Base-by-base conservation (phyloP, 371 early-diverging fungal species). In the Choanephora cucurbitarum region DNA sequence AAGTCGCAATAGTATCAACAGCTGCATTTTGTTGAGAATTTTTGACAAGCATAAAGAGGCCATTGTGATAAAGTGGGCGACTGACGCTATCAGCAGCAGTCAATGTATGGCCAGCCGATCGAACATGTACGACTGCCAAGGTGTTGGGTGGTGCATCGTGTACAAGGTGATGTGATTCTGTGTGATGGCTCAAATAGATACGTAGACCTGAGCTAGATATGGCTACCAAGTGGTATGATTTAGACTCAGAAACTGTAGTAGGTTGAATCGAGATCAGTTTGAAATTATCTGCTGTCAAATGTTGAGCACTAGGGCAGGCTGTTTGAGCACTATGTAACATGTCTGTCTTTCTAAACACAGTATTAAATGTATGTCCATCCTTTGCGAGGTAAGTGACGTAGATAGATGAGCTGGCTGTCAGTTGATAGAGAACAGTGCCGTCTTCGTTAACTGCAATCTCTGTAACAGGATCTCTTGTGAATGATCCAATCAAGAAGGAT, bases 161-260 rank as follows among this genome's bases (percentile, higher is more conserved):
- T 0, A 45, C 18, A 15, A 47, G 24, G 3, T 60, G 42, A 5
- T 61, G 45, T 5, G 22, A 52, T 44, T 58, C 52, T 34, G 63
- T 64, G 39, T 62, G 63, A 10, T 72, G 66, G 23, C 84, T 75
- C 50, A 91, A 89, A 59, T 91, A 93, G 18, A 93, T 69, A 8
- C 93, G 81, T 41, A 79, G 77, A 9, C 93, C 92, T 17, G 70
- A 75, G 23, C 84, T 67, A 0, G 92, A 88, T 18, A 93, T 62
- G 11, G 87, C 93, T 6, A 94, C 82, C 10, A 91, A 64, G 32
- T 85, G 78, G 32, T 91, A 67, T 1, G 34, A 39, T 10, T 66
- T 74, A 4, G 90, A 87, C 66, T 91, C 93, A 1, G 54, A 3
- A 0, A 54, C 41, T 4, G 81, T 70, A 5, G 91, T 74, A 6